Evolutionary conservation across 805 yeast genomes (phyloP).

Genomic region (Kuraishia cidri): DNA sequence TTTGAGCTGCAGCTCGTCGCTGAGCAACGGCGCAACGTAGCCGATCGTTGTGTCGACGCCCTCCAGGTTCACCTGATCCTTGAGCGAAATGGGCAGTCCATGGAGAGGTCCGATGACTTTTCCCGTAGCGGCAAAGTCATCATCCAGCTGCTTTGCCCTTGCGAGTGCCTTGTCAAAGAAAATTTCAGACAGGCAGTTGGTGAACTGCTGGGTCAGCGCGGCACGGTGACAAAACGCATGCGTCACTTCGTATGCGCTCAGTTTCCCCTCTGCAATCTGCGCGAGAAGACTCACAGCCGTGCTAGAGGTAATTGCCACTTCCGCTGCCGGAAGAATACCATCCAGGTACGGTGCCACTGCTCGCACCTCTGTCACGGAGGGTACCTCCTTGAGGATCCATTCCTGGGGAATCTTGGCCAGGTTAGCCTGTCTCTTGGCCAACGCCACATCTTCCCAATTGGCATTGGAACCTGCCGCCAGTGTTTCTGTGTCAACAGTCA

Average conservation of each 20-base stretch:
- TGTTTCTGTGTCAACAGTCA: too few relatives aligned
- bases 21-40: slow-evolving; percentile 8
- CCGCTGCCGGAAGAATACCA: slow-evolving; percentile 12
- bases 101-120: slow-evolving; percentile 13
- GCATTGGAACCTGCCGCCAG: too few relatives aligned
- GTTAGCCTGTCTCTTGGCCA: slow-evolving; percentile 9
- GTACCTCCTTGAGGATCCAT: slow-evolving; percentile 18
- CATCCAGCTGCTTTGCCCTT: slow-evolving; percentile 12
- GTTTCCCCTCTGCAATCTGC: slow-evolving; percentile 6
- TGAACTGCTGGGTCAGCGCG: slow-evolving; percentile 16
- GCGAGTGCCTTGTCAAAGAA: slow-evolving; percentile 13
- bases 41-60: slow-evolving; percentile 21
- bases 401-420: slow-evolving; percentile 18
- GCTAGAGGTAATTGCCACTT: slow-evolving; percentile 11
- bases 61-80: slow-evolving; percentile 32
- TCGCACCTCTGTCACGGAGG: slow-evolving; percentile 17
- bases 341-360: slow-evolving; percentile 13
- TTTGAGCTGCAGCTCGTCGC: slow-evolving; percentile 5
- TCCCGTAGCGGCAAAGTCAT: slow-evolving; percentile 6
- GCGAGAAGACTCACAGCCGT: slow-evolving; percentile 10
- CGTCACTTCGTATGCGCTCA: slow-evolving; percentile 10
- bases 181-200: slow-evolving; percentile 15
- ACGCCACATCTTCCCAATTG: slow-evolving; percentile 13
- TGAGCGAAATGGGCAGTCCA: slow-evolving; percentile 36
- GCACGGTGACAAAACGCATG: slow-evolving; percentile 18